A percentile compares a stretch with the other conserved stretches of the same genome.
phyloP scores from a whole-genome alignment of 352 stramenopile genomes.

The Phytophthora syringae region DNA sequence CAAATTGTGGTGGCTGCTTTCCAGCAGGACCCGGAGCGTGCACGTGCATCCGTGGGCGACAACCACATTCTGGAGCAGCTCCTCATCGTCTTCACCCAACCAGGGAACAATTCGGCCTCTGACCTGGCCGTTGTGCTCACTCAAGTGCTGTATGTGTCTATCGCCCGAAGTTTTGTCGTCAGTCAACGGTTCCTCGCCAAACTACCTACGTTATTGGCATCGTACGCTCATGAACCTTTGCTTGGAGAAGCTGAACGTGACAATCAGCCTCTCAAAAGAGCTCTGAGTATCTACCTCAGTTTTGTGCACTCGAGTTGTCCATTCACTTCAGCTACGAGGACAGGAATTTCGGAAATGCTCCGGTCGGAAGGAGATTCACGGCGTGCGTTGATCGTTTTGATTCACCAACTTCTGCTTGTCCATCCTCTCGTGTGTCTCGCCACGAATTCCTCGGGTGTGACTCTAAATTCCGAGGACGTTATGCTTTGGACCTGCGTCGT shows the following conservation, averaged over 20 bases:
- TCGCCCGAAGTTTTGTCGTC: slow-evolving; percentile 49
- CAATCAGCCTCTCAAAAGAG: slow-evolving; percentile 40
- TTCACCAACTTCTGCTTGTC: slow-evolving; percentile 26
- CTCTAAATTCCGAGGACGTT: slow-evolving; percentile 24
- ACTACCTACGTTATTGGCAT: slow-evolving; percentile 47
- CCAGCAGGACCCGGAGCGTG: slow-evolving; percentile 35
- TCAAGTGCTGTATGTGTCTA: slow-evolving; percentile 61
- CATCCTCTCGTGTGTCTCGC: slow-evolving; percentile 19
- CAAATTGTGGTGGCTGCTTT: slow-evolving; percentile 64
- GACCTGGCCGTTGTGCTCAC: slow-evolving; percentile 50
- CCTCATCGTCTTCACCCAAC: slow-evolving; percentile 69
- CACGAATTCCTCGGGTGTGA: background rate
- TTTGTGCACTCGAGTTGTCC: slow-evolving; percentile 48
- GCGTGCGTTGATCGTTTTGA: slow-evolving; percentile 24
- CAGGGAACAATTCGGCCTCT: slow-evolving; percentile 25
- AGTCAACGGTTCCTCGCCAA: slow-evolving; percentile 66
- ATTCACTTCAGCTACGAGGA: slow-evolving; percentile 28
- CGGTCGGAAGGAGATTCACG: slow-evolving; percentile 43
- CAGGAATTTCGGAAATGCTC: slow-evolving; percentile 51
- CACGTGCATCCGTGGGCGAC: slow-evolving; percentile 52
- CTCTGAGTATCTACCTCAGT: slow-evolving; percentile 61
- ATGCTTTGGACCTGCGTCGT: slow-evolving; percentile 45
- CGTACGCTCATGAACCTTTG: slow-evolving; percentile 13
- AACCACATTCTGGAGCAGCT: slow-evolving; percentile 75
- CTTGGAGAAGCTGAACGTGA: background rate